Evolutionary conservation across 2,329 filamentous ascomycete genomes (phyloP).

Genomic region (Triangularia verruculosa): DNA sequence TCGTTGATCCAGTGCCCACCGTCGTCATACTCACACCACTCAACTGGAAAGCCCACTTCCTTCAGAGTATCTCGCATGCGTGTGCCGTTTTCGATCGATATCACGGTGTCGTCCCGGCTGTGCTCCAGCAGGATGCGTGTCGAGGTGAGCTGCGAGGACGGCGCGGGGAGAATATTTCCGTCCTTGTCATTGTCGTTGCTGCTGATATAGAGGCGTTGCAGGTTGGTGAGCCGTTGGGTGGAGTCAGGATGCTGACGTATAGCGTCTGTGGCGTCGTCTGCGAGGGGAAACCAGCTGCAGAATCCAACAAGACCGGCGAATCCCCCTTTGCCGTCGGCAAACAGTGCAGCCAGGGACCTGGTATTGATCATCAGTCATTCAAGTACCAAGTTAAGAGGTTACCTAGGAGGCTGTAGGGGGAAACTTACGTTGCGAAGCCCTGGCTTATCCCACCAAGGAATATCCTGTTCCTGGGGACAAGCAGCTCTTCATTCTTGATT

Average conservation of each 20-base stretch:
- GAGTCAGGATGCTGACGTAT: not conserved
- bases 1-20: not conserved
- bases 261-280: not conserved
- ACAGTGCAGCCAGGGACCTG: too few relatives aligned
- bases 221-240: too few relatives aligned
- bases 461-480: conserved; percentile 27
- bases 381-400: too few relatives aligned
- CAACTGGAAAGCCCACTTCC: not conserved
- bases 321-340: conserved; percentile 3
- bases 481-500: conserved; percentile 24
- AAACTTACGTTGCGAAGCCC: conserved; percentile 30
- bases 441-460: conserved; percentile 35
- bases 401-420: conserved; percentile 11
- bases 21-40: not conserved
- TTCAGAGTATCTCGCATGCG: too few relatives aligned
- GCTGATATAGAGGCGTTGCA: too few relatives aligned
- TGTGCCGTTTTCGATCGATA: conserved; percentile 23
- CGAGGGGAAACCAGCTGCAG: conserved; percentile 31
- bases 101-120: conserved; percentile 30
- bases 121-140: conserved; percentile 32
- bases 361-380: too few relatives aligned
- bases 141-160: not conserved
- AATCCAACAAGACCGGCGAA: conserved; percentile 32
- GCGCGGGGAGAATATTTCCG: not conserved
- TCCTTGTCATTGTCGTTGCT: too few relatives aligned